Evolutionary conservation across 495 filamentous ascomycete species (phyloP).

Genomic region (Aspergillus avenaceus): DNA sequence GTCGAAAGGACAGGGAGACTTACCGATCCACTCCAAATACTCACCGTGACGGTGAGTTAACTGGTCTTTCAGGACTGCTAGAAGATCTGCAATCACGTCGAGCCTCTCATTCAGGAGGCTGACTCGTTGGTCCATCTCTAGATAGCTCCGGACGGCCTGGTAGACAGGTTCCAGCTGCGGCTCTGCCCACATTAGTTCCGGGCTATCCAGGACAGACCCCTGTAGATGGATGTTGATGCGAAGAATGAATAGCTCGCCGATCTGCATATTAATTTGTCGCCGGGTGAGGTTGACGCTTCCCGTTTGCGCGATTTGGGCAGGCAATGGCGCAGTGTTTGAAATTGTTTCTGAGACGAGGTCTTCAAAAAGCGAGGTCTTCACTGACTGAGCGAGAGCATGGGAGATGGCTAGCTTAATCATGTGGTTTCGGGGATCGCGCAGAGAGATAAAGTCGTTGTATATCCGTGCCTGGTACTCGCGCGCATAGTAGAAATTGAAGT

Average conservation of each 20-base stretch:
- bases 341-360: constrained; percentile 93
- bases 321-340: constrained; percentile 81
- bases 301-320: constrained; percentile 82
- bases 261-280: constrained; percentile 94
- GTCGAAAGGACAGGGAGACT: constrained; percentile 20
- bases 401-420: constrained; percentile 98
- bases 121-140: constrained; percentile 98
- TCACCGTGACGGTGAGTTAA: constrained; percentile 94
- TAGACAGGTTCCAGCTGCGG: constrained; percentile 95
- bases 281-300: constrained; percentile 83
- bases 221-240: constrained; percentile 97
- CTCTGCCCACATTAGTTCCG: constrained; percentile 97
- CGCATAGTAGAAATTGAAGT: constrained; percentile 99
- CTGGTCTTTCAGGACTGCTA: constrained; percentile 95
- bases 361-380: constrained; percentile 96
- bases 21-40: constrained; percentile 93
- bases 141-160: constrained; percentile 86
- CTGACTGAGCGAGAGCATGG: constrained; percentile 89
- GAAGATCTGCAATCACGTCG: constrained; percentile 88
- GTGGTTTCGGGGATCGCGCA: constrained; percentile 89
- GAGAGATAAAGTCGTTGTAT: constrained; percentile 97
- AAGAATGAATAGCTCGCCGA: constrained; percentile 95
- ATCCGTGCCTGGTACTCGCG: constrained; percentile 95
- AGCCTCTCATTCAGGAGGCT: constrained; percentile 81
- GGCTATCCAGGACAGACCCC: constrained; percentile 93